Percentiles rank a stretch among this genome's conserved stretches.
Conservation (phyloP, 306 rosid genomes). For the Pachyrhizus erosus region DNA sequence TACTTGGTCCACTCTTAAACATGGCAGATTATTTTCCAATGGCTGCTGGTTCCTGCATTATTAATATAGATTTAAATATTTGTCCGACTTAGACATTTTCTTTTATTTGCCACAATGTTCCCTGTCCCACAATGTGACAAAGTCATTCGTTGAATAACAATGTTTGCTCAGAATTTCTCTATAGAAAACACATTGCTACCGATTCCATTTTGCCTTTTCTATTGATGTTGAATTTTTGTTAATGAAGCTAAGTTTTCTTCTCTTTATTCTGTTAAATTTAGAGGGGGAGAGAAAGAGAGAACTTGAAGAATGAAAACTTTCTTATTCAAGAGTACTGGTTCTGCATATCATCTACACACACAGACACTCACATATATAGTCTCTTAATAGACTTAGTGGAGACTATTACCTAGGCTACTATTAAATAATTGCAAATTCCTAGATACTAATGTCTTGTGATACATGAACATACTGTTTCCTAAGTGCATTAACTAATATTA, state of each 20-base stretch:
- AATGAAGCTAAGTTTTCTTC: constrained; percentile 25
- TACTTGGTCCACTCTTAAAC: constrained; percentile 10
- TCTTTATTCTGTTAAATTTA: constrained; percentile 4
- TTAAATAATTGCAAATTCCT: not conserved
- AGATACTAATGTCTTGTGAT: not conserved
- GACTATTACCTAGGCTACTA: not conserved
- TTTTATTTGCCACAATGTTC: constrained; percentile 28
- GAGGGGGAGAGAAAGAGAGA: not conserved
- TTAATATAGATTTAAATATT: constrained; percentile 33
- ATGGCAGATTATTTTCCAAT: constrained; percentile 19
- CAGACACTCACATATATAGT: not conserved
- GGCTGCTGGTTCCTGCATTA: constrained; percentile 31
- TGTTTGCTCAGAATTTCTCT: not conserved
- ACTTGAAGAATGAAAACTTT: too few relatives aligned
- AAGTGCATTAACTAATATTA: not conserved
- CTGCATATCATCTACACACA: not conserved
- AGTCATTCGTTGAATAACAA: not conserved
- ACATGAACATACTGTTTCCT: not conserved
- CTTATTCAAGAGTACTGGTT: too few relatives aligned
- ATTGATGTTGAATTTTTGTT: constrained; percentile 31
- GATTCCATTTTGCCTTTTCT: not conserved
- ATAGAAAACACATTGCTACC: constrained; percentile 13
- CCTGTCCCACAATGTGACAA: not conserved
- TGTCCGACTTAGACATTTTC: constrained; percentile 19
- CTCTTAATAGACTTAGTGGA: not conserved